Base-by-base conservation (phyloP, 202 grass and related monocot species). In the Brachypodium distachyon region DNA sequence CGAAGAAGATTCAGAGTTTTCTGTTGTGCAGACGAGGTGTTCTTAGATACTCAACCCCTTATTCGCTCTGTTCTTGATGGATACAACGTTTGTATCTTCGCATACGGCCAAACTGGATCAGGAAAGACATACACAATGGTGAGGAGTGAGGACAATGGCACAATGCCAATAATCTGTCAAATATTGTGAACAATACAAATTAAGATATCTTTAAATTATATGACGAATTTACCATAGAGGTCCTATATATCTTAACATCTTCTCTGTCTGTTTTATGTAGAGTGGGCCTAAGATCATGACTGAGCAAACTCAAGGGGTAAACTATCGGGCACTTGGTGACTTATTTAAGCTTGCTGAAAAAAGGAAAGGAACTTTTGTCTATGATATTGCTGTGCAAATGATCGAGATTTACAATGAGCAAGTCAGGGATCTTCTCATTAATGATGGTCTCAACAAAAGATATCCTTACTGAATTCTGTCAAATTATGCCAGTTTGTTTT, bases 121-220 rank as follows among this genome's bases (percentile, higher is more conserved):
- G 96, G 96, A 71, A 99, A 99, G 76, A 99, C 96, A 82, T 99
- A 88, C 73, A 99, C 96, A 77, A 99, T 99, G 96, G 96, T 99
- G 66, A 76, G 77, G 28, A 69, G 26, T 28, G 26, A 69, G 42
- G 66, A 33, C 57, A 86, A 65, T 73, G 29, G 60, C n/a, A 73
- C 49, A 42, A 76, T 31, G 54, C 23, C 16, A 48, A 70, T 57
- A 70, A 71, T 53, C 73, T 68, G 1, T 43, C n/a, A 17, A 83
- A 55, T 29, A 26, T 41, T 50, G 7, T 82, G 41, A 67, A 41
- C 38, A 28, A 32, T n/a, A 76, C 7, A 27, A 44, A 55, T 56
- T 39, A 70, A 77, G n/a, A 71, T 10, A 67, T 7, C 12, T 48
- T 22, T 44, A 52, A 65, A 4, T 38, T 43, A 12, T 53, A 69